Percentiles rank a stretch among this genome's conserved stretches.
Evolutionary conservation across 176 grass and related monocot species (phyloP).

Genomic region (Bromus sterilis): DNA sequence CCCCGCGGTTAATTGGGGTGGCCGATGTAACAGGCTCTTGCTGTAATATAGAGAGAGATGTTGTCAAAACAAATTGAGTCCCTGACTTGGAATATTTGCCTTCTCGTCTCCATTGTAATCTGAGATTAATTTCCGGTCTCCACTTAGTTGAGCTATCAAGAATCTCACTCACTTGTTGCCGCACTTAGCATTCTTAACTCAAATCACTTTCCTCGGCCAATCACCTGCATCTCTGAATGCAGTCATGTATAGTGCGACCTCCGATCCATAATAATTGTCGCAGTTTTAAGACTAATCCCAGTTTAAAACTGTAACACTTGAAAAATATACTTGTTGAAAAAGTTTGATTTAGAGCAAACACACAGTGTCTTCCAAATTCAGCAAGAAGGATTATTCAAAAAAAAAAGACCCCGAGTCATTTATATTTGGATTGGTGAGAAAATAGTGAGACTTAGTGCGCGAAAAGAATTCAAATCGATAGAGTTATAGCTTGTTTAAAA

Average conservation of each 20-base stretch:
- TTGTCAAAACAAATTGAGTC: neutral
- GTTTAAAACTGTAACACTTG: too few relatives aligned
- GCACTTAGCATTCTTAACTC: neutral
- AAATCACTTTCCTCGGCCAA: neutral
- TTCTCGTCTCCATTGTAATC: neutral
- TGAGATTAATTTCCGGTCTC: slow-evolving; percentile 8
- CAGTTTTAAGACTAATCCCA: too few relatives aligned
- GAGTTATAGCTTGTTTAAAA: neutral
- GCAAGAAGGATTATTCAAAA: too few relatives aligned
- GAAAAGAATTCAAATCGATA: neutral
- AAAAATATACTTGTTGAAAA: too few relatives aligned
- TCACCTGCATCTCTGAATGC: neutral
- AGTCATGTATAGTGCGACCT: too few relatives aligned
- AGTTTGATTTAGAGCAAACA: too few relatives aligned
- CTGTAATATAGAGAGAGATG: slow-evolving; percentile 14
- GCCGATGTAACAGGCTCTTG: neutral
- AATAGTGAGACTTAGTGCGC: neutral
- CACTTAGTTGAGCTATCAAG: slow-evolving; percentile 24
- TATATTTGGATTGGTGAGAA: neutral
- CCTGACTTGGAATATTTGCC: slow-evolving; percentile 13
- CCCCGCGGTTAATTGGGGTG: slow-evolving; percentile 1
- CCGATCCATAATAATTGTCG: too few relatives aligned
- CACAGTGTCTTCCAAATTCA: neutral
- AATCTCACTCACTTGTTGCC: slow-evolving; percentile 10
- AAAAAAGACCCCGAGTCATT: neutral